Conservation (phyloP, 108 stramenopile species). For the Stephanodiscus minutulus region DNA sequence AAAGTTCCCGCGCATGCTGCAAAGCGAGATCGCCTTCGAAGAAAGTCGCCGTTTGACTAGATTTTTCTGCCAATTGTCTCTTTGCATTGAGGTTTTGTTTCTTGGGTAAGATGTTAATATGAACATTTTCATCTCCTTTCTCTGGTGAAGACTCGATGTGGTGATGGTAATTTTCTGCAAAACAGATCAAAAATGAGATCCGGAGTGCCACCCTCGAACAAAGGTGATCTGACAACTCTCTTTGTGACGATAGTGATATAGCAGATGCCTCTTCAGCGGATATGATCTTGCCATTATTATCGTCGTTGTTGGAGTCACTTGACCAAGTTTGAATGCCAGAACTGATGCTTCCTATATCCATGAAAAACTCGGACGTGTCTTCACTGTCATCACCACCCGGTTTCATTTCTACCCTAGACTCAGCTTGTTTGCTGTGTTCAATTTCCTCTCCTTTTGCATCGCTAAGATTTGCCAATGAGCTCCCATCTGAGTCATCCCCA, state of each 20-base stretch:
- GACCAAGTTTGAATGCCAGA: slow-evolving; percentile 52
- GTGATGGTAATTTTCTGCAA: slow-evolving; percentile 59
- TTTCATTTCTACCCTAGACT: slow-evolving; percentile 3
- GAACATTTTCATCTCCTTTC: slow-evolving; percentile 47
- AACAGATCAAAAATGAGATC: slow-evolving; percentile 81
- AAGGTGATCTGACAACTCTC: slow-evolving; percentile 62
- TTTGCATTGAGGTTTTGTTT: slow-evolving; percentile 15
- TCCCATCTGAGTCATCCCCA: slow-evolving; percentile 51
- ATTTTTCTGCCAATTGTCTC: slow-evolving; percentile 11
- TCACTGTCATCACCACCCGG: slow-evolving; percentile 53
- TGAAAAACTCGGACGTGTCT: slow-evolving; percentile 76
- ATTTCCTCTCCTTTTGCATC: slow-evolving; percentile 11
- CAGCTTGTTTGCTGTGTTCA: slow-evolving; percentile 2
- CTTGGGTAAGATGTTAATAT: slow-evolving; percentile 29
- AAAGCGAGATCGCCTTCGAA: slow-evolving; percentile 52
- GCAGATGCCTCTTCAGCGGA: slow-evolving; percentile 70
- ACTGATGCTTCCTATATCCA: slow-evolving; percentile 73
- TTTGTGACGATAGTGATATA: slow-evolving; percentile 48
- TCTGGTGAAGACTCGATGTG: slow-evolving; percentile 11
- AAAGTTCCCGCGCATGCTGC: slow-evolving; percentile 64
- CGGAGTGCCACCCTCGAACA: slow-evolving; percentile 64
- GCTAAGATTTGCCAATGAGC: slow-evolving; percentile 5
- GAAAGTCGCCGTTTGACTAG: slow-evolving; percentile 27
- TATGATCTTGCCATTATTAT: slow-evolving; percentile 24
- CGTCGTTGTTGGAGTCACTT: slow-evolving; percentile 16